A percentile compares a stretch with the other conserved stretches of the same genome.
Evolutionary conservation across 345 rosid genomes (phyloP).

Genomic region (Anastatica hierochuntica): DNA sequence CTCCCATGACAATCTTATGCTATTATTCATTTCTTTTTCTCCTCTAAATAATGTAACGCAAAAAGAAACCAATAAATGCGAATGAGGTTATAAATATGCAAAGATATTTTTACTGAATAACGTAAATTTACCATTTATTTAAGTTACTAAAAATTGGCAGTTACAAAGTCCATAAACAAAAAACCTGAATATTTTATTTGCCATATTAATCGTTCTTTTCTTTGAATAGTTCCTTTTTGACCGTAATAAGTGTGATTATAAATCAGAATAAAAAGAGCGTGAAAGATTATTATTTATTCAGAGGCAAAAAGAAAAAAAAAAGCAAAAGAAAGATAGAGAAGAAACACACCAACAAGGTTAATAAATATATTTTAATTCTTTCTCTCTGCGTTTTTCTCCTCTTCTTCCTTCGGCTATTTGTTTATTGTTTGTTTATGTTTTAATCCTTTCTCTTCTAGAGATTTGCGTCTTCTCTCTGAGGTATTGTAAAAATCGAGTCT

Average conservation of each 20-base stretch:
- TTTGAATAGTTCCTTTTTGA: constrained; percentile 23
- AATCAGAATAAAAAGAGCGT: constrained; percentile 22
- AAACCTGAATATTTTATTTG: too few relatives aligned
- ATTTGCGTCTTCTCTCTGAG: constrained; percentile 21
- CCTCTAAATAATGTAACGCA: constrained; percentile 5
- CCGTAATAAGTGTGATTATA: constrained; percentile 11
- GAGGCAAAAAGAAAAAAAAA: not conserved
- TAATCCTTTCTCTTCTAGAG: constrained; percentile 1
- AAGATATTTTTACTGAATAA: not conserved
- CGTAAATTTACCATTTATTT: constrained; percentile 7
- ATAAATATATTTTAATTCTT: not conserved
- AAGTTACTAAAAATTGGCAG: too few relatives aligned
- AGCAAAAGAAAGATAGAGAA: constrained; percentile 6
- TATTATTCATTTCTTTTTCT: not conserved
- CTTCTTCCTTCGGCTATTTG: too few relatives aligned
- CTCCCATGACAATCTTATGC: constrained; percentile 17
- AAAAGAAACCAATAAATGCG: not conserved
- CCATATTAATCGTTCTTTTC: not conserved
- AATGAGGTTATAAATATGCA: not conserved
- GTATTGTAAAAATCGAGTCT: constrained; percentile 10
- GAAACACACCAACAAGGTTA: constrained; percentile 18
- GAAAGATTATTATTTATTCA: not conserved
- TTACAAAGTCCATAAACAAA: too few relatives aligned
- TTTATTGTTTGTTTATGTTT: constrained; percentile 10
- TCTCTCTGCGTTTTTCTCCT: not conserved